These are phyloP conservation scores for Rhodotorula kratochvilovae DNA, from an alignment of 768 basidiomycete species.

Conservation along the genomic window DNA sequence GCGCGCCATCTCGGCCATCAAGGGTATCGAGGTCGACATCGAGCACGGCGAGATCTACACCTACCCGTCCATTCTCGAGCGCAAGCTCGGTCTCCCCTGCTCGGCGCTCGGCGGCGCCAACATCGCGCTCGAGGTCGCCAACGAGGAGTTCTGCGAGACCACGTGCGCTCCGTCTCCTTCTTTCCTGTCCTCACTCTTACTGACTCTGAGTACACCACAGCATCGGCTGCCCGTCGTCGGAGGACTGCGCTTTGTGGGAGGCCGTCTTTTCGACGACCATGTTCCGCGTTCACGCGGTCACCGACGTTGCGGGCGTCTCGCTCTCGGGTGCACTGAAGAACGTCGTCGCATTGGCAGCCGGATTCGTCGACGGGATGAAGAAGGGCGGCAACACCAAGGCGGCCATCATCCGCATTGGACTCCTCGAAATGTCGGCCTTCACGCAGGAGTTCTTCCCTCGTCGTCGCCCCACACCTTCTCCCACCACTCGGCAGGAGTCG, in stretches of 20 bases:
- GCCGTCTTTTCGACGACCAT: slow-evolving; percentile 48
- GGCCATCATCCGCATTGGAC: slow-evolving; percentile 53
- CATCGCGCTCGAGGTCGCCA: slow-evolving; percentile 50
- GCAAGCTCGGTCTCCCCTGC: slow-evolving; percentile 48
- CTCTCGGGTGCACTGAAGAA: slow-evolving; percentile 53
- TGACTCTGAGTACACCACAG: background rate
- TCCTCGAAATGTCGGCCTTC: slow-evolving; percentile 52
- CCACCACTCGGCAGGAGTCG: slow-evolving; percentile 51
- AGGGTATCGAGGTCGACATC: slow-evolving; percentile 51
- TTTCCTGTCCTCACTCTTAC: slow-evolving; percentile 28
- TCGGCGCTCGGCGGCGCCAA: slow-evolving; percentile 52
- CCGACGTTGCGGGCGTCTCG: slow-evolving; percentile 51
- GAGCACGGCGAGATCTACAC: slow-evolving; percentile 48
- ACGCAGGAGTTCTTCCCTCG: slow-evolving; percentile 51
- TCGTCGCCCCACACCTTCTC: slow-evolving; percentile 50
- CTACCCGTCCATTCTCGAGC: slow-evolving; percentile 50
- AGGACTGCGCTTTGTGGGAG: slow-evolving; percentile 40
- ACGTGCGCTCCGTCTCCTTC: slow-evolving; percentile 38
- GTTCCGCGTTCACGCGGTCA: slow-evolving; percentile 51
- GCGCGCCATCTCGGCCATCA: slow-evolving; percentile 51
- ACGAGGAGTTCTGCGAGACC: slow-evolving; percentile 51
- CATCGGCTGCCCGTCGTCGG: slow-evolving; percentile 35
- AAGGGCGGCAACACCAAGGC: slow-evolving; percentile 43
- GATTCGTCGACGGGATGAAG: slow-evolving; percentile 50
- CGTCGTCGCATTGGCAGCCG: slow-evolving; percentile 46